Conservation (phyloP, 2,329 filamentous ascomycete species). For the Botrytis byssoidea region DNA sequence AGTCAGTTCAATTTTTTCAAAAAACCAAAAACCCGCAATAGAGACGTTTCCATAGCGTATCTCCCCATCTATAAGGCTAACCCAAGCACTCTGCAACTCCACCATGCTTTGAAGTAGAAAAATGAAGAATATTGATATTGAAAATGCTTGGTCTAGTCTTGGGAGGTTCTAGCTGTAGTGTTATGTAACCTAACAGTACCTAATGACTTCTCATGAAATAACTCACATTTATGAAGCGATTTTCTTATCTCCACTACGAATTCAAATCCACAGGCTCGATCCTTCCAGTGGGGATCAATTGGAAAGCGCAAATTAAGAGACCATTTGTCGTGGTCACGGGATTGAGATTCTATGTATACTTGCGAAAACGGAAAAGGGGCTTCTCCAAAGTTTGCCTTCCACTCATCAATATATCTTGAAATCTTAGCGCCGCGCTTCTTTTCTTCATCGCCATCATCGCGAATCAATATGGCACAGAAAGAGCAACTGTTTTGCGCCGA, state of each 20-base stretch:
- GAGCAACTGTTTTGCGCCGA: neutral
- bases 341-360: too few relatives aligned
- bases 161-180: neutral
- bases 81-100: too few relatives aligned
- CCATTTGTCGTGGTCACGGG: too few relatives aligned
- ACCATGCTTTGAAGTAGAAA: too few relatives aligned
- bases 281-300: neutral
- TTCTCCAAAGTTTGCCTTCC: neutral
- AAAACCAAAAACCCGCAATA: neutral
- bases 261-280: too few relatives aligned
- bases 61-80: too few relatives aligned
- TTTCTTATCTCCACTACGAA: neutral
- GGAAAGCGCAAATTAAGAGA: neutral
- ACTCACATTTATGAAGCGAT: neutral
- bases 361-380: too few relatives aligned
- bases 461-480: neutral
- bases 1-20: neutral
- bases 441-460: neutral
- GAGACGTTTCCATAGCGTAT: too few relatives aligned
- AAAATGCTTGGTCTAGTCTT: too few relatives aligned
- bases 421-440: rapidly evolving
- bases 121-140: too few relatives aligned
- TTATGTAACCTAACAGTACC: neutral
- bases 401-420: neutral
- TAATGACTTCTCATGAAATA: neutral